phyloP scores from a whole-genome alignment of 2,329 filamentous ascomycete species.

The Westerdykella ornata region DNA sequence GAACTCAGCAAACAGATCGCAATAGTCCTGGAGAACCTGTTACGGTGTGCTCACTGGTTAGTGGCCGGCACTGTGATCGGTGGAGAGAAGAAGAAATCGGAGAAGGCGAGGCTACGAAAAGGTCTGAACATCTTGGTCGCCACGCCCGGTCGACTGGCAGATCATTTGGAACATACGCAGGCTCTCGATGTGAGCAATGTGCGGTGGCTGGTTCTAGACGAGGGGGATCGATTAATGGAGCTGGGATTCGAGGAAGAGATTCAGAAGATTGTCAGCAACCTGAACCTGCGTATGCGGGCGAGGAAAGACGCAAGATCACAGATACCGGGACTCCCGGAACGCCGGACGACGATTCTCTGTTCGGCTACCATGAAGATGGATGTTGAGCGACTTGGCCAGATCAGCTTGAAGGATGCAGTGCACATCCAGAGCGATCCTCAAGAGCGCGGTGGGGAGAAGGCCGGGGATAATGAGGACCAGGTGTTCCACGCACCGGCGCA shows the following conservation, averaged over 20 bases:
- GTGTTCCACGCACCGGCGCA: conserved; percentile 81
- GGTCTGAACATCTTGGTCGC: conserved; percentile 94
- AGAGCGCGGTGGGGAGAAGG: conserved; percentile 45
- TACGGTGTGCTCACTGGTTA: conserved; percentile 89
- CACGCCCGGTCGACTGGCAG: conserved; percentile 81
- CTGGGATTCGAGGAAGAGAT: conserved; percentile 94
- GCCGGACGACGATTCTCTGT: conserved; percentile 81
- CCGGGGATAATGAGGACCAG: conserved; percentile 42
- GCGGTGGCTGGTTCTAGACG: conserved; percentile 88
- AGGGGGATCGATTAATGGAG: conserved; percentile 97
- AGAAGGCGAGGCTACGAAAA: conserved; percentile 89
- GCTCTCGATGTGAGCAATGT: conserved; percentile 82
- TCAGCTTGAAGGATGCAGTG: conserved; percentile 86
- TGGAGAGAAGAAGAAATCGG: conserved; percentile 68
- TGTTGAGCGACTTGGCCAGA: conserved; percentile 86
- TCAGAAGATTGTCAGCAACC: conserved; percentile 72
- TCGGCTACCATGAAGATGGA: conserved; percentile 98
- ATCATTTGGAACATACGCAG: conserved; percentile 90
- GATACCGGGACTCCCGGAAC: conserved; percentile 60
- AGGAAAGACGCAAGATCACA: conserved; percentile 55
- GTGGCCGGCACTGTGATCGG: conserved; percentile 79
- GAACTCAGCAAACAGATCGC: conserved; percentile 94
- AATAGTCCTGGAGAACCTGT: conserved; percentile 72
- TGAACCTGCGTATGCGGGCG: conserved; percentile 59
- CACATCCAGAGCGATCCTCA: conserved; percentile 67